Evolutionary conservation across 768 basidiomycete species (phyloP), one percentile per base, ranked within the genome.

Genomic region (Galerina marginata): DNA sequence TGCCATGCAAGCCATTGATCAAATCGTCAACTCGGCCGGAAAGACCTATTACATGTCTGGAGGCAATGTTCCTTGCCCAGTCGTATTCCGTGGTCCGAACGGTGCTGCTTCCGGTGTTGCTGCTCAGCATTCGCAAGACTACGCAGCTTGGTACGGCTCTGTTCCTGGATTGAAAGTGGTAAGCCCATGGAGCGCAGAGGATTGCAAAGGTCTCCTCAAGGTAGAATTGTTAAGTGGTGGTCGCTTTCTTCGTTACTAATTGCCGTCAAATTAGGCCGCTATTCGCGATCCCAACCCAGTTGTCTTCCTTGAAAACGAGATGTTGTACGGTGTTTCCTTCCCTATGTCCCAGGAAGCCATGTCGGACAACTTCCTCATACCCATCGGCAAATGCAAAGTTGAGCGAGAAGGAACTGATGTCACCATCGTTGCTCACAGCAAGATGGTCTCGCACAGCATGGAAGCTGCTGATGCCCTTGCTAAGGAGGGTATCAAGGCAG

Each of bases 31-130:
- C 85, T 99, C 97, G n/a, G 97, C 92, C 57, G 97, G 94, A 61
- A 99, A 99, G 83, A 99, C 97, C 4, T 96, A 98, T 79, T 99
- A 99, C 86, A 99, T 99, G 97, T 99, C 97, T 40, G 97, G 97
- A 59, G 97, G 97, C 65, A 98, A 95, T 71, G 96, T 98, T 15
- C 93, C 95, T 10, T 99, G 96, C 81, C 95, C 97, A 23, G 93
- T 99, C 63, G 96, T 98, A 56, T 99, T 99, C 90, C 94, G 97
- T 79, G 97, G 97, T 54, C 97, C 97, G 62, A 99, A 99, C 75
- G 97, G 97, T 74, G 97, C 97, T 51, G 97, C 97, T 50, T 77
- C 96, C 52, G 97, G 97, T 84, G 97, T 99, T 42, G 97, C 68
- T 43, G 96, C 96, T 23, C 96, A 99, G 77, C 96, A 99, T 73